Evolutionary conservation across 2,329 filamentous ascomycete genomes (phyloP), one percentile per base, ranked within the genome.

Genomic region (Graphilbum fragrans): DNA sequence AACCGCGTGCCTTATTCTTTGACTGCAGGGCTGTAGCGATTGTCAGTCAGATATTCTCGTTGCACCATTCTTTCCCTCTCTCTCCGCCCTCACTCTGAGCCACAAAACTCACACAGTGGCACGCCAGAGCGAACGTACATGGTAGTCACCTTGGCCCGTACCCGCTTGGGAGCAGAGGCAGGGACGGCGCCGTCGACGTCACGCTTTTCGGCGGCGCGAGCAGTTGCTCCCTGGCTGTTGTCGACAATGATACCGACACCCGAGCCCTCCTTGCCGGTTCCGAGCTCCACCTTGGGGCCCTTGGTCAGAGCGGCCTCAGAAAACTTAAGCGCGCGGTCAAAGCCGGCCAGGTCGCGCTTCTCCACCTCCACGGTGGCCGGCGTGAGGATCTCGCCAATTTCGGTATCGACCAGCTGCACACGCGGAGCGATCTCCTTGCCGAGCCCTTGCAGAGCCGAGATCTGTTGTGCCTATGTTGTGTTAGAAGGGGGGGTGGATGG

Each of bases 371-470:
- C 41, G 5, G 18, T 32, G 23, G 23, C 23, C 16, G 27, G 31
- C 4, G 34, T 23, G 3, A 34, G 23, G 23, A 25, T 22, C 17
- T 31, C 35, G 14, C n/a, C 38, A 42, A 59, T 49, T 38, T 53
- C 52, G 34, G 52, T 41, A n/a, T 41, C 35, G 19, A 36, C 23
- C 11, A 37, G 17, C 19, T 42, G 27, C 29, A 38, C 51, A 11
- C 66, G 63, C 20, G 66, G 66, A 20, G 62, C 60, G 48, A 69
- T 67, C 48, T 66, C 61, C 56, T 69, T 69, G 50, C 65, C 65
- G 57, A 69, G 61, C 23, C 65, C 66, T 48, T 68, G 64, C 27
- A 69, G 60, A 16, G 57, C 52, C 36, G 63, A 57, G 41, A 67
- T 65, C 46, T 65, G 61, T 29, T 62, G 51, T 11, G 62, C 59